Percentiles rank a stretch among this genome's conserved stretches.
Evolutionary conservation across 2,329 filamentous ascomycete genomes (phyloP).

Genomic region (Remersonia thermophila): DNA sequence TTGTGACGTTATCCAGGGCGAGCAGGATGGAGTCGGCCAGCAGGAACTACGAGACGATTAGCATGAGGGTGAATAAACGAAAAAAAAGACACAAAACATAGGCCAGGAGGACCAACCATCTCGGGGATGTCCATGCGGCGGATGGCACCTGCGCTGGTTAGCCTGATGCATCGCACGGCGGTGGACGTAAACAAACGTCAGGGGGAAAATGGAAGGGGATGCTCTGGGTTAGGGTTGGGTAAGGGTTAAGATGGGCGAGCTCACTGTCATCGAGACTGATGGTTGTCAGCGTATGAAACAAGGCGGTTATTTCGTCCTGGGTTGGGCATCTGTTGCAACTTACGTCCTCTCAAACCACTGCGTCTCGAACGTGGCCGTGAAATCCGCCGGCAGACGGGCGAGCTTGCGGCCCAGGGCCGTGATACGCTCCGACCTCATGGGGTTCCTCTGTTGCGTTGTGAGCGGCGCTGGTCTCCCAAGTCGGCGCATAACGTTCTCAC

Average conservation of each 20-base stretch:
- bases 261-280: constrained; percentile 60
- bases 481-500: not conserved
- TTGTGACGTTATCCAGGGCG: constrained; percentile 53
- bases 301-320: too few species aligned
- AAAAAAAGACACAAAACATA: not conserved
- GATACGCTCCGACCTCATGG: constrained; percentile 38
- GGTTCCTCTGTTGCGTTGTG: constrained; percentile 8
- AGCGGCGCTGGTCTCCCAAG: constrained; percentile 19
- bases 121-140: constrained; percentile 51
- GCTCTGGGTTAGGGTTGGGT: constrained; percentile 14
- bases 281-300: not conserved
- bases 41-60: constrained; percentile 40
- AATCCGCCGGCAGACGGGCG: constrained; percentile 26
- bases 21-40: constrained; percentile 57
- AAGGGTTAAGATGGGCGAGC: not conserved
- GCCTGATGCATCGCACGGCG: not conserved
- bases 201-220: not conserved
- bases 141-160: constrained; percentile 34
- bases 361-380: constrained; percentile 52
- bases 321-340: not conserved
- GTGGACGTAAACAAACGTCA: not conserved
- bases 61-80: not conserved
- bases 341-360: constrained; percentile 33
- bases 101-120: constrained; percentile 9
- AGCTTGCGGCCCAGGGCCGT: constrained; percentile 30